Conservation (phyloP, 805 yeast species). For the Wickerhamomyces subpelliculosus region DNA sequence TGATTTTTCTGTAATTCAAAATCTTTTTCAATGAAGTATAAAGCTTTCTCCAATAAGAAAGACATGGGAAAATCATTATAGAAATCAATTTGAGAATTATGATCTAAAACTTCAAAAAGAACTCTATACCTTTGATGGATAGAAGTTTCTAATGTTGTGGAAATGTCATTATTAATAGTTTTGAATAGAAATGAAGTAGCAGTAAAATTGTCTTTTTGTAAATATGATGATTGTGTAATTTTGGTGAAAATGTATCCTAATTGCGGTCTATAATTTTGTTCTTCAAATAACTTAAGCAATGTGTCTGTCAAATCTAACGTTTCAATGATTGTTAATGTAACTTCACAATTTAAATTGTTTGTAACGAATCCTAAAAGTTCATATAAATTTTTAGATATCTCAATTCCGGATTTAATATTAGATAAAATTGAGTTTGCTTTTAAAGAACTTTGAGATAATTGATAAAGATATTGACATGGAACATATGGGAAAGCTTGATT, state of each 20-base stretch:
- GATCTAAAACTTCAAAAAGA: constrained; percentile 20
- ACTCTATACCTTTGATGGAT: constrained; percentile 15
- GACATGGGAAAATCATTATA: constrained; percentile 13
- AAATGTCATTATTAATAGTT: constrained; percentile 6
- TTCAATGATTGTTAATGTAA: constrained; percentile 4
- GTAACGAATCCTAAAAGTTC: constrained; percentile 5
- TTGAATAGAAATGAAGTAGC: background rate
- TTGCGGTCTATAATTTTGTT: background rate
- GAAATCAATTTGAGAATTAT: constrained; percentile 15
- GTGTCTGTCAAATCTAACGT: constrained; percentile 5
- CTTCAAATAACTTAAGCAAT: constrained; percentile 4
- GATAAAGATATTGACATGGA: constrained; percentile 6
- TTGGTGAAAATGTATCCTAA: constrained; percentile 11
- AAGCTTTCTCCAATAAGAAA: constrained; percentile 9
- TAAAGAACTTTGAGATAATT: constrained; percentile 7
- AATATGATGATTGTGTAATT: constrained; percentile 1
- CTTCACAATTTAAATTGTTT: constrained; percentile 7
- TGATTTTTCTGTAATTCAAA: constrained; percentile 11
- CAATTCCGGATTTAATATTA: background rate
- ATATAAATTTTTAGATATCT: background rate
- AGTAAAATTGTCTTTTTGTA: background rate
- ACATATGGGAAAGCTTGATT: constrained; percentile 13
- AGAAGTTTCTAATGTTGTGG: constrained; percentile 10
- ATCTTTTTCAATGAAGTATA: constrained; percentile 4
- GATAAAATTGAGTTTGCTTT: constrained; percentile 3